Base-by-base conservation (phyloP, 2,329 filamentous ascomycete species). In the Talaromyces marneffei region DNA sequence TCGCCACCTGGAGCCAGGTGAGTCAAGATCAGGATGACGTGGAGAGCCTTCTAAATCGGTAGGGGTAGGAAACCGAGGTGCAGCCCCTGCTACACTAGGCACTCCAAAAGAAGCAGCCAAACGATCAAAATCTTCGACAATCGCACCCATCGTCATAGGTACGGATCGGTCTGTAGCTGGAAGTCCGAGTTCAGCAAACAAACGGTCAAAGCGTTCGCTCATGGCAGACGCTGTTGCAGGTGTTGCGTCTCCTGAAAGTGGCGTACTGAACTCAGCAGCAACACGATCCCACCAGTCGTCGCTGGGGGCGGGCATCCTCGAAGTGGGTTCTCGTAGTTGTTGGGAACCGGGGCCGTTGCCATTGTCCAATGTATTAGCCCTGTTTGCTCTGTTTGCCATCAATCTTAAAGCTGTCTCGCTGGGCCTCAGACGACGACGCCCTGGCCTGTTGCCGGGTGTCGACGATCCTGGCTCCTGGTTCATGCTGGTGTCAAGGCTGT, bases 1-100 rank as follows among this genome's bases (percentile, higher is more conserved):
- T 61, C 75, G 70, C 63, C 83, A 79, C 60, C 85, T 82, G 57
- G 74, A 70, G 57, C 65, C 66, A 20, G 69, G 69, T 44, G 59
- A 62, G 50, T 69, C 68, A 10, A 61, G 61, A 12, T 63, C 16
- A 62, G 61, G 35, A 8, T 29, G 57, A 27, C 42, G 54, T n/a
- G n/a, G 33, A 6, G 23, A 14, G 9, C 50, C n/a, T n/a, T 54
- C 60, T 14, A 53, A 29, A 59, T 16, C 25, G 20, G 56, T 53
- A 56, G 39, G 40, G 14, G 20, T 42, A 18, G 57, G 33, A 33
- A 59, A 33, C 35, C 29, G 27, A 20, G 35, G 16, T 59, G 20
- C 23, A 59, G 44, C n/a, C 2, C 16, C n/a, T 8, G n/a, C 29
- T 14, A 6, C 12, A 35, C 12, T 53, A 53, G 29, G 20, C 29